Base-by-base conservation (phyloP, 306 rosid genomes). In the Cicer pinnatifidum region DNA sequence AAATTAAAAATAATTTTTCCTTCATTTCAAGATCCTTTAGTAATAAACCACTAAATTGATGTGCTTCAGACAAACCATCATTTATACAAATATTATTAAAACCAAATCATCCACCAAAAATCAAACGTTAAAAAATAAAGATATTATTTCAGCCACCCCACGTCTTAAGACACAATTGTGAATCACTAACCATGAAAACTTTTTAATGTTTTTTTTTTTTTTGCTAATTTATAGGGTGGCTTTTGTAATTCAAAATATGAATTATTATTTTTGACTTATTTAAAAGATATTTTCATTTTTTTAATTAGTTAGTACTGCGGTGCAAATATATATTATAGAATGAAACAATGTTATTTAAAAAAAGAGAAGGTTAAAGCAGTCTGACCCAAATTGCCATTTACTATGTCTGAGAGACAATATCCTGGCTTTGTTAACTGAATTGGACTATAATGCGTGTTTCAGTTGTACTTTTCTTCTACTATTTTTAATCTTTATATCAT, bases 371-470 rank as follows among this genome's bases (percentile, higher is more conserved):
- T 56, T 56, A 62, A 62, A 63, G 1, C 1, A 8, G 43, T 48
- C 45, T 35, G 38, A 45, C 54, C 56, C 28, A 67, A 56, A 67
- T 37, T 8, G 69, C 3, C 1, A 48, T 11, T 6, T 56, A 50
- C 8, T 6, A 12, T 66, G 16, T 3, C 15, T 12, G 13, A 9
- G 35, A 67, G 50, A 59, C 59, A 33, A 45, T 54, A 15, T 6
- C 12, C 4, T 5, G 53, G 52, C 33, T 45, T 54, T 72, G 78
- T 65, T 50, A 65, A 65, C 13, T 45, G 62, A 79, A 79, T 65
- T 79, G 65, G 64, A 60, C 54, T 33, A 19, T 41, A 12, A 23
- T 59, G 39, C 63, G 9, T 77, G 60, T 51, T 48, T 59, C 13
- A 20, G 19, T 69, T 58, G 54, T 67, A 72, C 46, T 65, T 64